Conservation (phyloP, 2,329 filamentous ascomycete genomes). For the Epichloe sibirici region DNA sequence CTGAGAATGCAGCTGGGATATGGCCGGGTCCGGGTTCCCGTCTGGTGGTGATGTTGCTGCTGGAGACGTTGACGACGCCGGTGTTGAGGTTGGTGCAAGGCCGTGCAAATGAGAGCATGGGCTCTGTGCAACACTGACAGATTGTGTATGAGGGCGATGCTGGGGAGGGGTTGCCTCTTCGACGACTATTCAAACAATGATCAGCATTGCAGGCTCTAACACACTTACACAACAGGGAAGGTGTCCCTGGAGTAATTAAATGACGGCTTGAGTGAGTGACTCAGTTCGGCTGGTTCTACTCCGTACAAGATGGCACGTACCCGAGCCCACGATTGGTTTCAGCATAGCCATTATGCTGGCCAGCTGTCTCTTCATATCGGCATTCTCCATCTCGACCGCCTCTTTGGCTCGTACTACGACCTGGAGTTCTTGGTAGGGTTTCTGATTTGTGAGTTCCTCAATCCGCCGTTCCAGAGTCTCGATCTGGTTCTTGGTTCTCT, state of each 20-base stretch:
- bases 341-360: conserved; percentile 52
- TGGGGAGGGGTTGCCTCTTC: not conserved
- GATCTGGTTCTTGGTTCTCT: conserved; percentile 71
- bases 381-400: conserved; percentile 65
- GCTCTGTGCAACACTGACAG: not conserved
- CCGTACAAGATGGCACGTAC: conserved; percentile 9
- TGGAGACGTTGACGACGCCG: not conserved
- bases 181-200: not conserved
- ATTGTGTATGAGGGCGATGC: not conserved
- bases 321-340: conserved; percentile 39
- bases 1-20: conserved; percentile 30
- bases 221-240: no score
- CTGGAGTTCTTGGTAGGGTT: conserved; percentile 77
- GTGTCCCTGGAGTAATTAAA: no score
- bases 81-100: not conserved
- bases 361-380: conserved; percentile 60
- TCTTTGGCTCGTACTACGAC: conserved; percentile 64
- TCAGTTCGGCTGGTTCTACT: no score
- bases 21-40: conserved; percentile 4
- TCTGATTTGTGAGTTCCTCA: conserved; percentile 62
- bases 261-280: no score
- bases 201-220: no score
- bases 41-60: not conserved
- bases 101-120: not conserved
- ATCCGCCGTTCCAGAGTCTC: conserved; percentile 62